Evolutionary conservation across 805 yeast species (phyloP), one percentile per base, ranked within the genome.

Genomic region (Metschnikowia rubicola): DNA sequence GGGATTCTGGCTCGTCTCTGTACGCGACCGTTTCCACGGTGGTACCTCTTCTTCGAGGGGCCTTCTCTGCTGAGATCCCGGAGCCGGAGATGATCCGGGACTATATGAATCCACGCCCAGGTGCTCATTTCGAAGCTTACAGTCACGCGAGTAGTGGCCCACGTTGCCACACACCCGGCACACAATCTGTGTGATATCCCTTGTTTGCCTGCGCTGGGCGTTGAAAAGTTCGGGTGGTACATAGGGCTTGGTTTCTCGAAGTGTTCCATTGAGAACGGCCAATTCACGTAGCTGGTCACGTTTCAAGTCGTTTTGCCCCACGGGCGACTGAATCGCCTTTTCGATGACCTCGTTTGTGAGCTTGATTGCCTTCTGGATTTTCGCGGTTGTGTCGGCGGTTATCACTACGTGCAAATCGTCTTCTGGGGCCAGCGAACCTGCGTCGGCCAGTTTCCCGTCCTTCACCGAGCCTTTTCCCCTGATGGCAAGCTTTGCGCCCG

Each of bases 391-490:
- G 54, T 90, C 97, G 0, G 94, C 89, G 3, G 87, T 86, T 41
- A 94, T 82, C 35, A 91, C 67, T 58, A 96, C 91, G 66, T 94
- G 99, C 45, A 95, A 67, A 36, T 89, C 96, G 49, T 95, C 99
- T 26, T 53, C 54, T 10, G 50, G 45, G 19, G 52, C 46, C 48
- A 47, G 56, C 29, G 57, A 54, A 37, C 51, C 43, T 19, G 54
- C 35, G 21, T 59, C 65, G 35, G 52, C 58, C 21, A 67, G 65
- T 63, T 83, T 86, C 30, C 98, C 98, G 60, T 88, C 96, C 61
- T 92, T 92, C 15, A 90, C 96, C 1, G 97, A 91, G 0, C 99
- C 99, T 56, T 86, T 83, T 28, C 99, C 99, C 56, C 99, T 75
- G 41, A 94, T 87, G 3, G 91, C 95, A 49, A 94, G 85, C 54